Percentiles rank a stretch among this genome's conserved stretches.
phyloP scores from a whole-genome alignment of 768 basidiomycete species.

The Boletus rubroflammeus region DNA sequence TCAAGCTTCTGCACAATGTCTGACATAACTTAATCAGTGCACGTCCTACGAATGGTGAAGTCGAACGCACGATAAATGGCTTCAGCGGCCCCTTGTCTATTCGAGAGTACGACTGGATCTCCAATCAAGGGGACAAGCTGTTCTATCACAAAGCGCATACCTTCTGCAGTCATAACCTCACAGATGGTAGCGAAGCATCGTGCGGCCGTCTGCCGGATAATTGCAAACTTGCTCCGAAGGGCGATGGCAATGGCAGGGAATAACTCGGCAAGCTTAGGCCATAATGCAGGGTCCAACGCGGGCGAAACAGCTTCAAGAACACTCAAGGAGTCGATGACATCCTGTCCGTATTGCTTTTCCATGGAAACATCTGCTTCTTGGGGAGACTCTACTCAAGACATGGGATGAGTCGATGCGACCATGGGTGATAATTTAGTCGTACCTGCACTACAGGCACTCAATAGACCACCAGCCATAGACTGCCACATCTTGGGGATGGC shows the following conservation, averaged over 20 bases:
- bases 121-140: slow-evolving; percentile 75
- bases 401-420: neutral
- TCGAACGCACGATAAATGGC: slow-evolving; percentile 80
- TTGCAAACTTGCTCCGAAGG: slow-evolving; percentile 82
- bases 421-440: slow-evolving; percentile 18
- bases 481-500: slow-evolving; percentile 95
- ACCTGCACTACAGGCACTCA: slow-evolving; percentile 68
- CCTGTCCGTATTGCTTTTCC: slow-evolving; percentile 75
- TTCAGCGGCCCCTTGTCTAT: slow-evolving; percentile 89
- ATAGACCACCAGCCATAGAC: slow-evolving; percentile 77
- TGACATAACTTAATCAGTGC: slow-evolving; percentile 32
- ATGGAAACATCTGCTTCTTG: slow-evolving; percentile 61
- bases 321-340: slow-evolving; percentile 89
- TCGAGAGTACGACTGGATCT: slow-evolving; percentile 67
- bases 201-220: slow-evolving; percentile 86
- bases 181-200: slow-evolving; percentile 86
- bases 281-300: slow-evolving; percentile 65
- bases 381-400: slow-evolving; percentile 43
- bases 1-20: slow-evolving; percentile 91
- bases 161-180: slow-evolving; percentile 77
- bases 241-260: slow-evolving; percentile 77
- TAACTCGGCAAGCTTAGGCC: slow-evolving; percentile 62
- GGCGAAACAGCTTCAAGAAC: slow-evolving; percentile 81
- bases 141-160: slow-evolving; percentile 90
- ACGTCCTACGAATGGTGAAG: neutral